Evolutionary conservation across 2,329 filamentous ascomycete species (phyloP), one percentile per base, ranked within the genome.

Genomic region (Microdochium bolleyi): DNA sequence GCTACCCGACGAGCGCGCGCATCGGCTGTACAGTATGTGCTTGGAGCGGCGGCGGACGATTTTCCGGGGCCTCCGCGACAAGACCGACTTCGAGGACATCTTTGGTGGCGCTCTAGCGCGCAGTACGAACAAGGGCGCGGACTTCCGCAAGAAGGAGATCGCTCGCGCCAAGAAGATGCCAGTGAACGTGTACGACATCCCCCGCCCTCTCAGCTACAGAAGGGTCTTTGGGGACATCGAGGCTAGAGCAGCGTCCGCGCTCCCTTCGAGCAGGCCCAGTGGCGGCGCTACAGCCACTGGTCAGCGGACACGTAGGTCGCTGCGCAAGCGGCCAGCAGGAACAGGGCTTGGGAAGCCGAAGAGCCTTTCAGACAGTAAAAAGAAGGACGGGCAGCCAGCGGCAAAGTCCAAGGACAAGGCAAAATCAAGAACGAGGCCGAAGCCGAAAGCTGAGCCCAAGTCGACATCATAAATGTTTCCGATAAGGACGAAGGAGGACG

Each of bases 121-220:
- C 51, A 61, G 66, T 48, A 83, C 77, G 51, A 60, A 73, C 13
- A 63, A 72, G 51, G 89, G 91, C 8, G 76, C 79, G 46, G 55
- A 65, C 50, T 87, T 79, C 67, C 80, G 89, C 54, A 62, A 73
- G 52, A 55, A 69, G 56, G 72, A 85, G 63, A 78, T 83, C 52
- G 60, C 73, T 61, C 61, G 75, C 27, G 80, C 85, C 53, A 67
- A 73, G 53, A 62, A 67, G 48, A 61, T 68, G 22, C 75, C 75
- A 1, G 60, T 80, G 13, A 70, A 74, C 44, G 70, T 82, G 46
- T 69, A 79, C 22, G 78, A 77, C 59, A 58, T 67, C 27, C 59
- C 69, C n/a, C 57, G 62, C 34, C 62, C 66, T 16, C 56, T 69
- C 30, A 52, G 56, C 2, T 73, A 62, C 58, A 52, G 64, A 0